Evolutionary conservation across 257 asterid species (phyloP), one percentile per base, ranked within the genome.

Genomic region (Agastache rugosa): DNA sequence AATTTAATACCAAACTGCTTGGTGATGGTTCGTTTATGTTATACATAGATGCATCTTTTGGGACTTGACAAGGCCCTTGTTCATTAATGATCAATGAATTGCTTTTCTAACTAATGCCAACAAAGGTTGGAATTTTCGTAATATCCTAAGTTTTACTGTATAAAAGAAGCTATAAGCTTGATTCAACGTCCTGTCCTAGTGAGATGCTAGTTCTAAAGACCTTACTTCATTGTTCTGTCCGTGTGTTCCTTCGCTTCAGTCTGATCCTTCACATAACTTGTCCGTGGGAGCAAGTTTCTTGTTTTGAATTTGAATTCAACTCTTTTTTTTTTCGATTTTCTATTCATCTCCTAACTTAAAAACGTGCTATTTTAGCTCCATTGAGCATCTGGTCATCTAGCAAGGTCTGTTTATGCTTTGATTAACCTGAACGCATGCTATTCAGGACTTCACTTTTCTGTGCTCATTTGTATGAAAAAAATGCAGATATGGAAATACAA

Each of bases 401-500:
- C 37, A 60, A 39, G 47, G 17, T 4, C 12, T 66, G 1, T 54
- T 48, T 8, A 15, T 60, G 25, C 56, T 67, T 70, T 47, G 50
- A 19, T 65, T 23, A 58, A 23, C 31, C 11, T 47, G 31, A 44
- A 34, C 5, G 3, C 17, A 14, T 78, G 50, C 20, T 60, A n/a
- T 48, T 69, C 42, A 59, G 14, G 8, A 27, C 25, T 54, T 75
- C 47, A 48, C 60, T 35, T 50, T 14, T 65, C 17, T 70, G 59
- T 62, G 58, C 62, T 75, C 70, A 68, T 56, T 54, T 75, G 34
- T 44, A 16, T 20, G 44, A 29, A 12, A 39, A 44, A 72, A 27
- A 48, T 79, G 75, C 83, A 93, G 98, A 73, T 90, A 60, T 90
- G 90, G 95, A 89, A 86, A 71, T 92, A 88, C 82, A 51, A 69